Evolutionary conservation across 805 yeast genomes (phyloP), one percentile per base, ranked within the genome.

Genomic region (Lipomyces yamadae): DNA sequence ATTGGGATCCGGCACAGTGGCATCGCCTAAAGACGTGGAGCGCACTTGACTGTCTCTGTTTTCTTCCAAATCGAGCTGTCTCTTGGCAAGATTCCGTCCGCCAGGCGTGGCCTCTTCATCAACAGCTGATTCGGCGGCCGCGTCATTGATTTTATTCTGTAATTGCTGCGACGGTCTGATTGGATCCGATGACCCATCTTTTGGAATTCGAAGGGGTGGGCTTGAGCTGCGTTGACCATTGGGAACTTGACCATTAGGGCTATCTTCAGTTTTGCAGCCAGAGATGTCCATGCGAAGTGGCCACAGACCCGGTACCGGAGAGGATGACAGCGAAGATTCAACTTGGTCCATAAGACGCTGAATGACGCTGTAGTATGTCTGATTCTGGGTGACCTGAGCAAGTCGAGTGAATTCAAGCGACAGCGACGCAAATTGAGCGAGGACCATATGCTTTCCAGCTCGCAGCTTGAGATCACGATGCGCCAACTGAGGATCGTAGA

Each of bases 391-490:
- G 32, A 86, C 62, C 65, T 85, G 86, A 0, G 88, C 77, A 56
- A 86, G 73, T 52, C 84, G 77, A 6, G 86, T 79, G 64, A 86
- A 83, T 71, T 86, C 89, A 54, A 86, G 74, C 0, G 84, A 77
- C 61, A 85, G 72, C 0, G 87, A 81, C 1, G 84, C 85, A 58
- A 85, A 72, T 61, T 83, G 85, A 1, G 88, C 83, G 4, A 82
- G 70, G 4, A 80, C 78, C 13, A 74, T 63, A 45, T 63, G 66
- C 37, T 70, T 66, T 3, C 77, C 76, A 13, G 80, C 78, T 10
- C 78, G 72, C 13, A 66, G 65, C 37, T 66, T 70, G 37, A 62
- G 18, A 7, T 63, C 60, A 10, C 61, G 62, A 29, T 60, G 68
- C 5, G 70, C 67, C 32, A 64, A 76, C 34, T 76, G 74, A 83